Base-by-base conservation (phyloP, 139 green algal genomes). In the Yamagishiella unicocca region DNA sequence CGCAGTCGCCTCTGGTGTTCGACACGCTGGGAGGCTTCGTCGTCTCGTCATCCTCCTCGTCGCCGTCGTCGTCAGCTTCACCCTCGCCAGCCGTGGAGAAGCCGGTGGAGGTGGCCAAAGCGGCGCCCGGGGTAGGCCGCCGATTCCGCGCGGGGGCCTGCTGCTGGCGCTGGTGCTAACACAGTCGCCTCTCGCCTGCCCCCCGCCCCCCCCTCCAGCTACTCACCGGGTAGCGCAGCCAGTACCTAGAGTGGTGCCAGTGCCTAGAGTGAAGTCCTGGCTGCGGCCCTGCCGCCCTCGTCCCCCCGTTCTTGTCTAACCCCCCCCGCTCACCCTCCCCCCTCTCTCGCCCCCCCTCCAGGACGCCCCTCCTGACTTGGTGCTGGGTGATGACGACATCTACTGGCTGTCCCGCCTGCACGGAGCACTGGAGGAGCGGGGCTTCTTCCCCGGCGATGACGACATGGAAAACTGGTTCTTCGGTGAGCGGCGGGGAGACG, bases 321-420 rank as follows among this genome's bases (percentile, higher is more conserved):
- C 38, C 17, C 78, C 27, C 58, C n/a, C 68, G 29, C 35, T 19
- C 19, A n/a, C 42, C 66, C 43, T 40, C 3, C 31, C 4, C 24
- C 54, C 35, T 24, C 37, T 25, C 21, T 19, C 25, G 12, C 37
- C 31, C n/a, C 42, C n/a, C n/a, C n/a, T n/a, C n/a, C 77, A 85
- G 37, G 93, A 93, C 25, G 88, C 91, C 0, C 94, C 94, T 0
- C 96, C 96, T 2, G 25, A 85, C 8, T 89, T 98, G 35, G 82
- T 66, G 12, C 1, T 83, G 22, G 95, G 95, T 1, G 92, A 93
- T 64, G 95, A 98, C 61, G 94, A 98, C 90, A 95, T 98, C 17
- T 97, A 89, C 66, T 98, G 96, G 96, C 85, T 97, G 10, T 92
- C 82, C 66, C 87, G 89, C 70, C 89, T 97, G 87, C 95, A 97